These are phyloP conservation scores for Oidiodendron maius DNA, from an alignment of 495 filamentous ascomycete species.

Conservation along the genomic window DNA sequence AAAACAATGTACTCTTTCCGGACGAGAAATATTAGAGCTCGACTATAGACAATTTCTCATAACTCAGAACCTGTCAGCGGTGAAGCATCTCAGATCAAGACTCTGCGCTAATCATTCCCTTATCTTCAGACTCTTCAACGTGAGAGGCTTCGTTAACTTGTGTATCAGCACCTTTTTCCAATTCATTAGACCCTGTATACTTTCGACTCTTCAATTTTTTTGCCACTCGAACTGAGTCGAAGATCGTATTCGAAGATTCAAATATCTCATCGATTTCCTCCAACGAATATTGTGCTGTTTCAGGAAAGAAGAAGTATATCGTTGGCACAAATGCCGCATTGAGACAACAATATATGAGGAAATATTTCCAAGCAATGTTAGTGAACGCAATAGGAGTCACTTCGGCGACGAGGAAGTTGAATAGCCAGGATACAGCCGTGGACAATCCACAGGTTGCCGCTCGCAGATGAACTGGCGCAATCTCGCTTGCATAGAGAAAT, in stretches of 20 bases:
- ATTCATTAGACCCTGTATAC: too few relatives aligned
- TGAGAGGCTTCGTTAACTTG: too few relatives aligned
- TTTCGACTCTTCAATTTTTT: too few relatives aligned
- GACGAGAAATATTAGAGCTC: too few relatives aligned
- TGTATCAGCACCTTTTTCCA: too few relatives aligned
- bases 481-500: slow-evolving; percentile 53
- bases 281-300: background rate
- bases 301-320: background rate
- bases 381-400: slow-evolving; percentile 55
- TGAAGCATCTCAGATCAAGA: too few relatives aligned
- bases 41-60: too few relatives aligned
- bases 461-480: slow-evolving; percentile 45
- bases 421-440: slow-evolving; percentile 47
- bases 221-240: background rate
- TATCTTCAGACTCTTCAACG: too few relatives aligned
- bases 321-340: too few relatives aligned
- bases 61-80: too few relatives aligned
- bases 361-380: slow-evolving; percentile 53
- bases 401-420: slow-evolving; percentile 42
- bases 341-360: slow-evolving; percentile 56
- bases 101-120: too few relatives aligned
- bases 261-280: background rate
- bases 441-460: slow-evolving; percentile 45
- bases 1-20: too few relatives aligned
- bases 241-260: background rate